Evolutionary conservation across 192 early-diverging fungal genomes (phyloP).

Genomic region (Gonapodya prolifera): DNA sequence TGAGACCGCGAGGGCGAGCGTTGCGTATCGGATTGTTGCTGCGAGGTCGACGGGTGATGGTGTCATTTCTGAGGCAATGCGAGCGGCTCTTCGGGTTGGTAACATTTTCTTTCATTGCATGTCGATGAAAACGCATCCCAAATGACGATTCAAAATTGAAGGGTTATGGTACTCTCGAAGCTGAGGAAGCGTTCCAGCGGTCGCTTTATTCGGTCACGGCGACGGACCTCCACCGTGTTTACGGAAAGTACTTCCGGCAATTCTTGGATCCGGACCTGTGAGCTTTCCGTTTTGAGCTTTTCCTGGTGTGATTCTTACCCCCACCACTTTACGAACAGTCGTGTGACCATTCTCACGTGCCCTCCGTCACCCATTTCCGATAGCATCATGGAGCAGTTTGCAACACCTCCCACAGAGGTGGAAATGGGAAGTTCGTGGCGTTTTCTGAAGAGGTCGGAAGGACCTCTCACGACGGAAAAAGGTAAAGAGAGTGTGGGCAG

Average conservation of each 20-base stretch:
- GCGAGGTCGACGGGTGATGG: slow-evolving; percentile 22
- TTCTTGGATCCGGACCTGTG: slow-evolving; percentile 29
- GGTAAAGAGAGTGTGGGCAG: too few relatives aligned
- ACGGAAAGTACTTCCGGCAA: slow-evolving; percentile 36
- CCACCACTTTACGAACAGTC: not conserved
- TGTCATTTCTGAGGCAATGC: slow-evolving; percentile 18
- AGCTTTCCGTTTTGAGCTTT: not conserved
- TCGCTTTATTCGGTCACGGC: slow-evolving; percentile 33
- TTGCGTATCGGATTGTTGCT: slow-evolving; percentile 23
- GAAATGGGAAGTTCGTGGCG: not conserved
- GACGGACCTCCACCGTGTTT: slow-evolving; percentile 39
- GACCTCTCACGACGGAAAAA: too few relatives aligned
- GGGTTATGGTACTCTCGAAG: slow-evolving; percentile 40
- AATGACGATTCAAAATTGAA: too few relatives aligned
- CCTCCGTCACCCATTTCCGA: not conserved
- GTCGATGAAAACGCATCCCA: too few relatives aligned
- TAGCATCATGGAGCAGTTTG: not conserved
- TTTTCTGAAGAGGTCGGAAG: not conserved
- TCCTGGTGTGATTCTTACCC: not conserved
- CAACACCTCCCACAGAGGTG: not conserved
- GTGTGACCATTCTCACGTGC: not conserved
- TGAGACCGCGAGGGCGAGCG: slow-evolving; percentile 35
- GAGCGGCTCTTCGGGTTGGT: slow-evolving; percentile 23
- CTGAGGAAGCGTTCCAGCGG: slow-evolving; percentile 25
- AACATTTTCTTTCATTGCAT: too few relatives aligned